phyloP scores from a whole-genome alignment of 1,139 yeast genomes.

The Saccharomyces pastorianus region DNA sequence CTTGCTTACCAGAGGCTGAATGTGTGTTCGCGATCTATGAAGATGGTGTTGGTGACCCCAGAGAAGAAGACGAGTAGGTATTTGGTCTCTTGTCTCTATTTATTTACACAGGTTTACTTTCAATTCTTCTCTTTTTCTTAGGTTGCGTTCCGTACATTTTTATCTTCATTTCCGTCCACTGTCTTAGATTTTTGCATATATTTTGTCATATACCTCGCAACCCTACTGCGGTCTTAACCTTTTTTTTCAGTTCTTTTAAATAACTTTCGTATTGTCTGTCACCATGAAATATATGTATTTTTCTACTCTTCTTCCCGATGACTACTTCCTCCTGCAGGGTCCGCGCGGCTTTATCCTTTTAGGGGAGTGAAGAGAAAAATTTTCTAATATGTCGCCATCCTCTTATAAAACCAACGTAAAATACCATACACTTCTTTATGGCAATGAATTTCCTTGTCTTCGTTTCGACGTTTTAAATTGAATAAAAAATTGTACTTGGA shows the following conservation, averaged over 20 bases:
- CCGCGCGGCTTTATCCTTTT: not conserved
- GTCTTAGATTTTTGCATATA: not conserved
- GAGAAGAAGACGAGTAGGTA: constrained; percentile 52
- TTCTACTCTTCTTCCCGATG: not conserved
- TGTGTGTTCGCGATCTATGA: constrained; percentile 93
- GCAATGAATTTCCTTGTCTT: not conserved
- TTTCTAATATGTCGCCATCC: not conserved
- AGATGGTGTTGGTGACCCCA: constrained; percentile 95
- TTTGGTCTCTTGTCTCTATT: not conserved
- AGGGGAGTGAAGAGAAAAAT: not conserved
- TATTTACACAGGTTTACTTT: not conserved
- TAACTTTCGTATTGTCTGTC: not conserved
- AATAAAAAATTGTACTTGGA: not conserved
- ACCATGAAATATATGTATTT: not conserved
- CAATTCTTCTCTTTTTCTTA: not conserved
- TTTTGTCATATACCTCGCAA: not conserved
- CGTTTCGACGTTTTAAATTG: not conserved
- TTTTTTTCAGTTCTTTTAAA: not conserved
- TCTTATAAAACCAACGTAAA: not conserved
- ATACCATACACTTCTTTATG: not conserved
- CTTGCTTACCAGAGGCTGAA: constrained; percentile 86
- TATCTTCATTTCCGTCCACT: not conserved
- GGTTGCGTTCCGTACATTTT: not conserved
- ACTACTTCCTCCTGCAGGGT: not conserved
- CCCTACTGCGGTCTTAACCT: not conserved